Evolutionary conservation across 495 filamentous ascomycete genomes (phyloP).

Genomic region (Hypoxylon lienhwacheense): DNA sequence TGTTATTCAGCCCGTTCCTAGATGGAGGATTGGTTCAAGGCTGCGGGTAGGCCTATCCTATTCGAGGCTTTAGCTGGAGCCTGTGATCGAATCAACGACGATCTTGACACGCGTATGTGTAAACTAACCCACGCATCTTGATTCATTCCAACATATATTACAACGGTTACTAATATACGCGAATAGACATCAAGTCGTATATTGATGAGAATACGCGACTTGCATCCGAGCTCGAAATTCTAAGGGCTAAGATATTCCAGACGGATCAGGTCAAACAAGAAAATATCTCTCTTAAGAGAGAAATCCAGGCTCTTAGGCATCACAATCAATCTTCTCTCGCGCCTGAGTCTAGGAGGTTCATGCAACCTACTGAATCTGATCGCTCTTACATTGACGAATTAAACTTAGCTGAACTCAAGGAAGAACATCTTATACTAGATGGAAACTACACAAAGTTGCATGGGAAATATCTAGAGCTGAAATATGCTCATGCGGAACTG

Average conservation of each 20-base stretch:
- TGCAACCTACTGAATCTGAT: conserved; percentile 21
- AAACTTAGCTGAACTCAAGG: conserved; percentile 32
- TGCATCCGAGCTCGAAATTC: conserved; percentile 35
- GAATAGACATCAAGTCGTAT: conserved; percentile 18
- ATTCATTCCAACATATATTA: background rate
- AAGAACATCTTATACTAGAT: conserved; percentile 36
- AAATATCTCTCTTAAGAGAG: conserved; percentile 38
- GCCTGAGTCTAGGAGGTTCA: conserved; percentile 20
- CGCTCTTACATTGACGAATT: conserved; percentile 25
- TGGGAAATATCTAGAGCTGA: conserved; percentile 30
- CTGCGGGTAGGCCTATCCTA: conserved; percentile 43
- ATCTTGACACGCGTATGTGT: conserved; percentile 43
- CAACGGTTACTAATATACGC: too few relatives aligned
- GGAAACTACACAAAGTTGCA: conserved; percentile 32
- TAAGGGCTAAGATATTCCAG: conserved; percentile 33
- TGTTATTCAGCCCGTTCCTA: background rate
- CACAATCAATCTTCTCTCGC: conserved; percentile 22
- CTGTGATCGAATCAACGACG: conserved; percentile 44
- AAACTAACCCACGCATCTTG: background rate
- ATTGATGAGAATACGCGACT: conserved; percentile 23
- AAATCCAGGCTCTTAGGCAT: conserved; percentile 34
- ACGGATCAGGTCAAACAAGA: conserved; percentile 40
- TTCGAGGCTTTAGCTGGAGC: conserved; percentile 45
- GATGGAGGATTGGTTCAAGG: conserved; percentile 46
- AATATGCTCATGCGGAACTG: conserved; percentile 43